These are phyloP conservation scores for Cyamopsis tetragonoloba DNA, from an alignment of 306 rosid species.

Conservation along the genomic window DNA sequence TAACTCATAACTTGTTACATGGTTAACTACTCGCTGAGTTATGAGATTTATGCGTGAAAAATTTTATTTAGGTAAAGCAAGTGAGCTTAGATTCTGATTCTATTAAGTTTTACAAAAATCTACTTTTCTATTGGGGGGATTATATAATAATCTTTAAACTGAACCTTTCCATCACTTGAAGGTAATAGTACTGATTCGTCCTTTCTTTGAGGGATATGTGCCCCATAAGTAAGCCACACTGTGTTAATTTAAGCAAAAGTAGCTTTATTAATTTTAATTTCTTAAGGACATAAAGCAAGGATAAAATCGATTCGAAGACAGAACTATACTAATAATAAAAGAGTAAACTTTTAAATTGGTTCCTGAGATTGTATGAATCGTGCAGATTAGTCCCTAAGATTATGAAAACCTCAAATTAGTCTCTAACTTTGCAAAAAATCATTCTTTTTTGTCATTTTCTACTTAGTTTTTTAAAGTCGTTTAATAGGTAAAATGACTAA, in stretches of 20 bases:
- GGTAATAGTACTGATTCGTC: constrained; percentile 21
- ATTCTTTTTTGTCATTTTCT: too few relatives aligned
- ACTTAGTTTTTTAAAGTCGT: too few relatives aligned
- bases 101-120: constrained; percentile 13
- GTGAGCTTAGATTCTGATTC: constrained; percentile 33
- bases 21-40: not conserved
- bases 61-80: constrained; percentile 24
- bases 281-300: constrained; percentile 19
- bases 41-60: constrained; percentile 18
- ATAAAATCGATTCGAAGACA: constrained; percentile 26
- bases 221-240: constrained; percentile 33
- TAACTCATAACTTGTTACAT: not conserved
- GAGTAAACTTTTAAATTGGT: too few relatives aligned
- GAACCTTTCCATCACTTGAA: constrained; percentile 22
- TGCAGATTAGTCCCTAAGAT: too few relatives aligned
- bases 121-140: not conserved
- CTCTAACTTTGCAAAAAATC: too few relatives aligned
- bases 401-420: too few relatives aligned
- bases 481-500: too few relatives aligned
- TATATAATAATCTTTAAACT: constrained; percentile 16
- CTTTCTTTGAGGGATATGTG: constrained; percentile 46
- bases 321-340: not conserved
- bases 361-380: too few relatives aligned
- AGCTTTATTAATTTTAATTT: not conserved
- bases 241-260: constrained; percentile 5